Evolutionary conservation across 805 yeast species (phyloP).

Genomic region (Saccharomycopsis fibuligera): DNA sequence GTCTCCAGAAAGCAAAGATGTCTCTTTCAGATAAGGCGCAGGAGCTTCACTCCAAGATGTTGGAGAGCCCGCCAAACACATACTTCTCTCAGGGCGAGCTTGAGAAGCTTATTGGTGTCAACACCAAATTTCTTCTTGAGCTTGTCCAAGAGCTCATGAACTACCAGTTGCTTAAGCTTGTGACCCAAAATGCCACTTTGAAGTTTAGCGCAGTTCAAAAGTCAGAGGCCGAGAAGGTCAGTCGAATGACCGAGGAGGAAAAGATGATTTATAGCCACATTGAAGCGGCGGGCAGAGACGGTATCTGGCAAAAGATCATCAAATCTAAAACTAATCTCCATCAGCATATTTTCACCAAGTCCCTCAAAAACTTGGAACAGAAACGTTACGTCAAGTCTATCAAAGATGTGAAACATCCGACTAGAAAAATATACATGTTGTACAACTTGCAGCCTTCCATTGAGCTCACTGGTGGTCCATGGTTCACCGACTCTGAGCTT

Average conservation of each 20-base stretch:
- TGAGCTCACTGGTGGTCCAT: slow-evolving; percentile 97
- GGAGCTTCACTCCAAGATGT: slow-evolving; percentile 59
- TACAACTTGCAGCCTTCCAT: slow-evolving; percentile 89
- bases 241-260: slow-evolving; percentile 80
- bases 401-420: slow-evolving; percentile 87
- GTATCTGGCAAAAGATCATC: slow-evolving; percentile 91
- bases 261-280: slow-evolving; percentile 86
- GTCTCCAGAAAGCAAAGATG: too few species aligned
- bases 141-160: slow-evolving; percentile 40
- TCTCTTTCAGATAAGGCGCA: slow-evolving; percentile 41
- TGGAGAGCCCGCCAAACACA: slow-evolving; percentile 39
- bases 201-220: slow-evolving; percentile 69
- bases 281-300: slow-evolving; percentile 90
- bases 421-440: slow-evolving; percentile 93
- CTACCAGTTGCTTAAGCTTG: slow-evolving; percentile 29
- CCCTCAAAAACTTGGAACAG: slow-evolving; percentile 71
- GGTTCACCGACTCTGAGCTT: slow-evolving; percentile 95
- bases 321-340: slow-evolving; percentile 84
- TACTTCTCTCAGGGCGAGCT: slow-evolving; percentile 68
- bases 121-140: slow-evolving; percentile 33
- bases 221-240: slow-evolving; percentile 70
- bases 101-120: slow-evolving; percentile 39
- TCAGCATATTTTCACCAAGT: slow-evolving; percentile 82
- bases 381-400: slow-evolving; percentile 83
- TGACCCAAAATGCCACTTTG: slow-evolving; percentile 59